Percentiles rank a stretch among this genome's conserved stretches.
Evolutionary conservation across 345 rosid species (phyloP).

Genomic region (Linum trigynum): DNA sequence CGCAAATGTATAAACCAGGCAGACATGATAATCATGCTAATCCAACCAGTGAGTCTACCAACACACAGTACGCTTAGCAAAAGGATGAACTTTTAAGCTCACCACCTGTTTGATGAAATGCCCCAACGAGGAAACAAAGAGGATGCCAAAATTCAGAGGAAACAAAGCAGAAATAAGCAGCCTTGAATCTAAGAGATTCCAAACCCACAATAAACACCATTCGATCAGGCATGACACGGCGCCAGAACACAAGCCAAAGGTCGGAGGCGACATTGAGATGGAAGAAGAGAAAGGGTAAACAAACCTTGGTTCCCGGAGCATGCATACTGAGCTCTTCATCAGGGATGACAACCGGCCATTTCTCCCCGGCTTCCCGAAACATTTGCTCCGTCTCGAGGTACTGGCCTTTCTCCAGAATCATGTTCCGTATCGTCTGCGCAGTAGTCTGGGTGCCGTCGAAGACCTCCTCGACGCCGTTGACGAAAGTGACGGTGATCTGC

Average conservation of each 20-base stretch:
- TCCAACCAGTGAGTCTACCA: too few species aligned
- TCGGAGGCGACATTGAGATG: too few species aligned
- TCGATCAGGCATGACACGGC: too few species aligned
- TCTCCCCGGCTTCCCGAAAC: slow-evolving; percentile 89
- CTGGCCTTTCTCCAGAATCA: slow-evolving; percentile 79
- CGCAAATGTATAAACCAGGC: too few species aligned
- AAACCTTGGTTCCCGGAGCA: slow-evolving; percentile 73
- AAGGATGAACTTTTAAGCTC: not conserved
- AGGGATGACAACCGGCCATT: slow-evolving; percentile 81
- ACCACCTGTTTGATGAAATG: slow-evolving; percentile 2
- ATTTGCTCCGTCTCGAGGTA: slow-evolving; percentile 76
- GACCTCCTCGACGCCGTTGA: slow-evolving; percentile 67
- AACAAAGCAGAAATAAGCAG: not conserved
- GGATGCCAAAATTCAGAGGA: not conserved
- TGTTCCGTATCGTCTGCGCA: slow-evolving; percentile 64
- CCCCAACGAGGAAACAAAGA: not conserved
- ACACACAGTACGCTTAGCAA: too few species aligned
- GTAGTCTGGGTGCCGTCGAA: slow-evolving; percentile 70
- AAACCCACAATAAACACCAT: not conserved
- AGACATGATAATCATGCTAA: too few species aligned
- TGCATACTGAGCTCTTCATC: slow-evolving; percentile 57
- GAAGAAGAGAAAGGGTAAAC: not conserved
- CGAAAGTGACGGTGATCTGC: slow-evolving; percentile 70
- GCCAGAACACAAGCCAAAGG: not conserved
- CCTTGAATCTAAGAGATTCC: too few species aligned